Conservation (phyloP, 2,329 filamentous ascomycete genomes). For the Blumeriella jaapii region DNA sequence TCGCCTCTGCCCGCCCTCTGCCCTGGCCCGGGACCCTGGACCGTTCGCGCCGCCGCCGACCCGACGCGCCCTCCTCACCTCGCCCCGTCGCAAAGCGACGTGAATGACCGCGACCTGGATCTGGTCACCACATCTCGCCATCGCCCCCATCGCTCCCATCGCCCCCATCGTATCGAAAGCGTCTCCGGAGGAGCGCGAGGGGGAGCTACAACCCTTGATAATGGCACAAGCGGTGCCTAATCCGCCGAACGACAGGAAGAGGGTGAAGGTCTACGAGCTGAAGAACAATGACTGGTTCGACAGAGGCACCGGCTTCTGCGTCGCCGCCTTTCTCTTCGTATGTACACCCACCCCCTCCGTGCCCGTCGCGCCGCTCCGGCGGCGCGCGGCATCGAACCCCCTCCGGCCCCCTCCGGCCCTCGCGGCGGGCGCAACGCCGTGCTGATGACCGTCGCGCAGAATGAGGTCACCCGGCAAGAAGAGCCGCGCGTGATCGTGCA, state of each 20-base stretch:
- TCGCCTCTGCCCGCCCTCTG: too few relatives aligned
- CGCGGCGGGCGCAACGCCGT: background rate
- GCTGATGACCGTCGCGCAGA: slow-evolving; percentile 31
- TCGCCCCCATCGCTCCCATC: too few relatives aligned
- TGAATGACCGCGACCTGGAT: too few relatives aligned
- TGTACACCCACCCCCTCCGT: slow-evolving; percentile 5
- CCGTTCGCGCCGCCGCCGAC: background rate
- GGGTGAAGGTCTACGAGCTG: slow-evolving; percentile 98
- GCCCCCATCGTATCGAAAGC: slow-evolving; percentile 41
- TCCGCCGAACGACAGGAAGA: slow-evolving; percentile 47
- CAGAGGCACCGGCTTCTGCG: slow-evolving; percentile 91
- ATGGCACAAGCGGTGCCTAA: slow-evolving; percentile 63
- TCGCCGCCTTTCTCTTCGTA: slow-evolving; percentile 37
- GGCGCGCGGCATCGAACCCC: too few relatives aligned
- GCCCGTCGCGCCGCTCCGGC: slow-evolving; percentile 2
- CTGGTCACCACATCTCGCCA: too few relatives aligned
- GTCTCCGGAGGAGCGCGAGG: slow-evolving; percentile 38
- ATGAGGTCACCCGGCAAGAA: slow-evolving; percentile 51
- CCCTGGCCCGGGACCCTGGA: too few relatives aligned
- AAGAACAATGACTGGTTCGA: slow-evolving; percentile 99
- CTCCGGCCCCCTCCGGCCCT: slow-evolving; percentile 9
- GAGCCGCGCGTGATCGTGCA: slow-evolving; percentile 83
- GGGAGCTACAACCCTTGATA: slow-evolving; percentile 50
- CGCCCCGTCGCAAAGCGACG: background rate
- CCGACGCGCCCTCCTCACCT: background rate